Conservation (phyloP, 1,139 yeast genomes). For the Yamadazyma diddensiae region DNA sequence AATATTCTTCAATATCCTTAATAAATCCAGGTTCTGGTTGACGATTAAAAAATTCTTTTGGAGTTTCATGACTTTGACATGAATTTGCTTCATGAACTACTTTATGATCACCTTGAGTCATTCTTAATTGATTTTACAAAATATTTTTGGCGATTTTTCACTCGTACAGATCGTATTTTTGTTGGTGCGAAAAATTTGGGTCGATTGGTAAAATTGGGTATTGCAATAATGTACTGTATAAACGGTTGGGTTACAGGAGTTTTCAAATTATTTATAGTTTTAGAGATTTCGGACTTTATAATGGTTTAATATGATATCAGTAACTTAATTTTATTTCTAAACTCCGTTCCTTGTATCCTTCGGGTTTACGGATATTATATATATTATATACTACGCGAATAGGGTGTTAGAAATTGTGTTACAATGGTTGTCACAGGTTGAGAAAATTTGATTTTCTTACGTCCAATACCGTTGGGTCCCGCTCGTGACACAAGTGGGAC, state of each 20-base stretch:
- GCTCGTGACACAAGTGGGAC: neutral
- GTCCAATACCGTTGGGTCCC: too few relatives aligned
- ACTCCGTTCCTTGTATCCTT: slow-evolving; percentile 3
- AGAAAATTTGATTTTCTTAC: too few relatives aligned
- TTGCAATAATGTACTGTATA: neutral
- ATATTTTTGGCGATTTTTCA: neutral
- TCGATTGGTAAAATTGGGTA: neutral
- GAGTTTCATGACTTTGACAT: slow-evolving; percentile 62
- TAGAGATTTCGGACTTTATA: too few relatives aligned
- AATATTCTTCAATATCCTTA: slow-evolving; percentile 63
- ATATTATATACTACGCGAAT: too few relatives aligned
- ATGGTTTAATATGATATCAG: too few relatives aligned
- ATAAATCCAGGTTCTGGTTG: slow-evolving; percentile 60
- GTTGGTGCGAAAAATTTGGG: neutral
- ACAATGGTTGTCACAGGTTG: too few relatives aligned
- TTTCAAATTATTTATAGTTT: too few relatives aligned
- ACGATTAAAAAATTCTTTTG: slow-evolving; percentile 69
- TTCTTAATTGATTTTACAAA: neutral
- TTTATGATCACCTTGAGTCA: slow-evolving; percentile 22
- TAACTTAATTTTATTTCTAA: neutral
- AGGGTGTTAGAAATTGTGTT: too few relatives aligned
- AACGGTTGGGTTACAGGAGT: too few relatives aligned
- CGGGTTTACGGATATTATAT: too few relatives aligned
- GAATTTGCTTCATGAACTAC: slow-evolving; percentile 84
- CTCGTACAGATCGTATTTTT: too few relatives aligned